Percentiles rank a stretch among this genome's conserved stretches.
Evolutionary conservation across 2,329 filamentous ascomycete genomes (phyloP).

Genomic region (Rhytidhysteron rufulum): DNA sequence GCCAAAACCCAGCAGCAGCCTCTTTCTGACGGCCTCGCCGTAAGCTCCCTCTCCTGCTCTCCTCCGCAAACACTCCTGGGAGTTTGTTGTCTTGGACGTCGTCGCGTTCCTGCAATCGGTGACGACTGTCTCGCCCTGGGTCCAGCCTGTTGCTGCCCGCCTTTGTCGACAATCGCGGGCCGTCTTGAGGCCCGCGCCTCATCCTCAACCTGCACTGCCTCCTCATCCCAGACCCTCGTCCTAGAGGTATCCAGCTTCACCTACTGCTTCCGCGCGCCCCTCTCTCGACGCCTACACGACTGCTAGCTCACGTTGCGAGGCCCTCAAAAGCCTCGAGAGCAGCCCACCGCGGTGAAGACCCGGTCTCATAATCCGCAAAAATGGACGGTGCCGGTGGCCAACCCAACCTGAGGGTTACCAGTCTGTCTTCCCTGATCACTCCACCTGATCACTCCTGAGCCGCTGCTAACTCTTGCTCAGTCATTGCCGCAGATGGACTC

Average conservation of each 20-base stretch:
- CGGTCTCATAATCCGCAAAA: conserved; percentile 9
- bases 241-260: conserved; percentile 11
- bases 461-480: conserved; percentile 48
- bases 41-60: not conserved
- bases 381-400: conserved; percentile 48
- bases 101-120: conserved; percentile 2
- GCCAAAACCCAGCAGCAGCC: no score
- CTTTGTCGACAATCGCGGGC: conserved; percentile 22
- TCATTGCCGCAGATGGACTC: conserved; percentile 96
- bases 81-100: conserved; percentile 9
- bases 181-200: conserved; percentile 3
- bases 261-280: no score
- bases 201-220: conserved; percentile 24
- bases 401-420: conserved; percentile 89
- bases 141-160: conserved; percentile 16
- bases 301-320: conserved; percentile 17
- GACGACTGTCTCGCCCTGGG: conserved; percentile 10
- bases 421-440: conserved; percentile 51
- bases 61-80: conserved; percentile 2
- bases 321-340: conserved; percentile 28
- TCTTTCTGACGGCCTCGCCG: not conserved
- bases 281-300: no score
- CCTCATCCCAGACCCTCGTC: conserved; percentile 16
- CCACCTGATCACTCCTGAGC: conserved; percentile 3
- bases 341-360: not conserved